Evolutionary conservation across 2,329 filamentous ascomycete species (phyloP).

Genomic region (Clarireedia paspali): DNA sequence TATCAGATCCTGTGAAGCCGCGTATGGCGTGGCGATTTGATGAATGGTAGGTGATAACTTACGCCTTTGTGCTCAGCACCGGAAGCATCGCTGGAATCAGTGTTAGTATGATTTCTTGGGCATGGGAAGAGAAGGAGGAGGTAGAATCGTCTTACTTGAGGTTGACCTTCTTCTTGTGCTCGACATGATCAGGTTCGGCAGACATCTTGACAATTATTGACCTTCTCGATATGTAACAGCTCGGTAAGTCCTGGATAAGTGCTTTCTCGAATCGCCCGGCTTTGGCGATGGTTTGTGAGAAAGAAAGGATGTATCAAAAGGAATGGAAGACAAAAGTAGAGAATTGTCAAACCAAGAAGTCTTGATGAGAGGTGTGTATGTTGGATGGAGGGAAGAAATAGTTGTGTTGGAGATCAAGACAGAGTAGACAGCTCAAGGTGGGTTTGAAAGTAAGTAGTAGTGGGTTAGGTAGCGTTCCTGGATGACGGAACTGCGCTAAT

Average conservation of each 20-base stretch:
- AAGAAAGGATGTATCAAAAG: neutral
- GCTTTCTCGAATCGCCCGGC: neutral
- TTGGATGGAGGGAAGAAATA: neutral
- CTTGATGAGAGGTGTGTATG: neutral
- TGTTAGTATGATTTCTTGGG: constrained; percentile 32
- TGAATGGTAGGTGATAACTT: constrained; percentile 30
- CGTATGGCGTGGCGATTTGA: constrained; percentile 21
- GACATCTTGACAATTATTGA: constrained; percentile 55
- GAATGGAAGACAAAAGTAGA: neutral
- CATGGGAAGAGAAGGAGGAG: neutral
- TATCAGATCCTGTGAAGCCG: constrained; percentile 19
- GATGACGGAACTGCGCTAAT: constrained; percentile 10
- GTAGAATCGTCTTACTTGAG: constrained; percentile 52
- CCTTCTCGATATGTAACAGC: constrained; percentile 1
- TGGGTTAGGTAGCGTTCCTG: constrained; percentile 5
- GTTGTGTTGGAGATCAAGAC: constrained; percentile 4
- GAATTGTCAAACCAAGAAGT: neutral
- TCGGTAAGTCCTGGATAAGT: neutral
- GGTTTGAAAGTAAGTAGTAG: neutral
- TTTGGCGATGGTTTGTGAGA: neutral
- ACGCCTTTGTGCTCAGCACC: constrained; percentile 82
- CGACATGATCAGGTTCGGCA: constrained; percentile 52
- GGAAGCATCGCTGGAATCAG: constrained; percentile 65
- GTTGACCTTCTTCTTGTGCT: constrained; percentile 78
- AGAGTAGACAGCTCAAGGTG: constrained; percentile 4